Evolutionary conservation across 495 filamentous ascomycete species (phyloP).

Genomic region (Lasiosphaeris hirsuta): DNA sequence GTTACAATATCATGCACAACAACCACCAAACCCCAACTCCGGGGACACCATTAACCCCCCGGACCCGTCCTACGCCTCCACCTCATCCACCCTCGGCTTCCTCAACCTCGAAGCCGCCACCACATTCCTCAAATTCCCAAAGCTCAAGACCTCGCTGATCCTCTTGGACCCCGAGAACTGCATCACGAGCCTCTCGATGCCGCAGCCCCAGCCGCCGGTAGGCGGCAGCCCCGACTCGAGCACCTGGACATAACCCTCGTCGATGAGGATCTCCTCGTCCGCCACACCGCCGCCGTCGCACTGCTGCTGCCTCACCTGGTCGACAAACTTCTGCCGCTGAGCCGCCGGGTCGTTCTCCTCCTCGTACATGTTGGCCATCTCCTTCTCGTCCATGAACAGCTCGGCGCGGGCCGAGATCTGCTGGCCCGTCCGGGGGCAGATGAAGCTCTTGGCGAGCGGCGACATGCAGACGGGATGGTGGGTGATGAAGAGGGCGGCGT

Average conservation of each 20-base stretch:
- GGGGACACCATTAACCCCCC: neutral
- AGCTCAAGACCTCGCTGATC: slow-evolving; percentile 80
- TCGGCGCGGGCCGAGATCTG: slow-evolving; percentile 73
- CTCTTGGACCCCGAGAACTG: slow-evolving; percentile 69
- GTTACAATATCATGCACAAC: too few species aligned
- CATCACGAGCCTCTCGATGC: slow-evolving; percentile 88
- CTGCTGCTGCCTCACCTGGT: slow-evolving; percentile 38
- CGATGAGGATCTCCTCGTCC: slow-evolving; percentile 46
- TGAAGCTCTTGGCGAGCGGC: slow-evolving; percentile 85
- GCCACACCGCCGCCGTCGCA: neutral
- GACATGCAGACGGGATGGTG: slow-evolving; percentile 90
- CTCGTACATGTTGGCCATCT: slow-evolving; percentile 94
- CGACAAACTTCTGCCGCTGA: slow-evolving; percentile 76
- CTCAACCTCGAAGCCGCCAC: slow-evolving; percentile 27
- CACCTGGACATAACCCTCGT: slow-evolving; percentile 80
- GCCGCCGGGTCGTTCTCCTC: slow-evolving; percentile 93
- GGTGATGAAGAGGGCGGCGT: slow-evolving; percentile 79
- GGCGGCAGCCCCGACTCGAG: slow-evolving; percentile 86
- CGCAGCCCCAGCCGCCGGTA: slow-evolving; percentile 95
- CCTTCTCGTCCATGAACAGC: slow-evolving; percentile 75
- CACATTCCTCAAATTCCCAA: slow-evolving; percentile 80
- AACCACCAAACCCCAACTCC: too few species aligned
- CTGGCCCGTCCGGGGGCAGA: slow-evolving; percentile 59
- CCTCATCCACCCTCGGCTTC: neutral
- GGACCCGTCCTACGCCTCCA: neutral